Evolutionary conservation across 2,329 filamentous ascomycete genomes (phyloP), one percentile per base, ranked within the genome.

Genomic region (Alternaria sp.): DNA sequence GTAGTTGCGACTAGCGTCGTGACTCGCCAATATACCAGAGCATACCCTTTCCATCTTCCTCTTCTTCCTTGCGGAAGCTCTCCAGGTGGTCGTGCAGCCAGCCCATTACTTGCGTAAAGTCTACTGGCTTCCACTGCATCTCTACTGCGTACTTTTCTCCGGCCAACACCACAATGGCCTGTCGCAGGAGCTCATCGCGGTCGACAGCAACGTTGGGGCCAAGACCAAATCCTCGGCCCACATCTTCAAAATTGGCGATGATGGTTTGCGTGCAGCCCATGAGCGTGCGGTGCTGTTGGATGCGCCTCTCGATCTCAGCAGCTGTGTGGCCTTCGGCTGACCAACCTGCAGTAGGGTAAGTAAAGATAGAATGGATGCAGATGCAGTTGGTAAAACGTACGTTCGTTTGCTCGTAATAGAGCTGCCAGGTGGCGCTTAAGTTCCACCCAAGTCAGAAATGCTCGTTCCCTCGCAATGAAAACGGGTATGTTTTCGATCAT

Each of bases 371-470:
- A 13, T 43, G 17, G 32, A 45, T 61, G 55, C 25, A 43, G 17
- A 36, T 26, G 47, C n/a, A 32, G 40, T 30, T 36, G 51, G 52
- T 19, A 28, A 28, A 45, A 58, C 76, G 19, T 73, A 79, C 76
- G 71, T 64, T 71, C 69, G 28, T 74, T 74, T 50, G 75, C 75
- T 57, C 75, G 73, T 32, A 75, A 70, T 32, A 79, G 73, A 36
- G 77, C 76, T 57, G 75, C 74, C 32, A 79, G 59, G 54, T 79
- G 76, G 44, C 76, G 66, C 57, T 71, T 73, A 13, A 79, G 66
- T 54, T 79, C 77, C 43, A 79, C 73, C 77, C 77, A 79, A 12
- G 74, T 77, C 23, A 79, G 59, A 46, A 79, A 73, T 8, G 75
- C 76, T 25, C 76, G 71, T 57, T 79, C 77, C 54, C 73, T 65